These are phyloP conservation scores for Aspergillus pseudoterreus DNA, from an alignment of 2,329 filamentous ascomycete species.

Conservation along the genomic window DNA sequence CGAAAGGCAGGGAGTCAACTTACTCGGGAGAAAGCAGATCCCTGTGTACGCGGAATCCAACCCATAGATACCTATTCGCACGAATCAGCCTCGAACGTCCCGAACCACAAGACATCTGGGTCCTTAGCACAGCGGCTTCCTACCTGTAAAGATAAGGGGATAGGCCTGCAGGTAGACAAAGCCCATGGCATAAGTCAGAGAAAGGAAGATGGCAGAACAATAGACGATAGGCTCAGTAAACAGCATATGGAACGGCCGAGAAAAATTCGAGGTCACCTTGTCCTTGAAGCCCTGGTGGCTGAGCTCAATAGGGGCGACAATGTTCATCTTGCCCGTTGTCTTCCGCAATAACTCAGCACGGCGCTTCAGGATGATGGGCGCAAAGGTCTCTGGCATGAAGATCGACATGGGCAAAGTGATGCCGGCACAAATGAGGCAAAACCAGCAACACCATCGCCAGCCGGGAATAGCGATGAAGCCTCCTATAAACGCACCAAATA, in stretches of 20 bases:
- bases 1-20: background rate
- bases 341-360: constrained; percentile 1
- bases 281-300: background rate
- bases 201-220: constrained; percentile 1
- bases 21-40: background rate
- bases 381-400: background rate
- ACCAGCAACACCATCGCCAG: constrained; percentile 1
- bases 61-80: background rate
- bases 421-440: background rate
- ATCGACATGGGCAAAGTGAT: background rate
- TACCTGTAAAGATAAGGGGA: constrained; percentile 3
- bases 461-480: background rate
- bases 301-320: background rate
- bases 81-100: too few relatives aligned
- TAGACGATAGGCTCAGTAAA: constrained; percentile 3
- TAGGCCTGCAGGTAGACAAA: constrained; percentile 45
- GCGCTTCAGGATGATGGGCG: background rate
- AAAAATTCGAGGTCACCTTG: background rate
- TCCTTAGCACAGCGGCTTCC: background rate
- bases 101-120: too few relatives aligned
- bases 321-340: background rate
- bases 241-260: constrained; percentile 4
- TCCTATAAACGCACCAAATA: background rate
- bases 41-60: background rate
- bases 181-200: constrained; percentile 4